Evolutionary conservation across 805 yeast genomes (phyloP).

Genomic region (Wickerhamiella cacticola): DNA sequence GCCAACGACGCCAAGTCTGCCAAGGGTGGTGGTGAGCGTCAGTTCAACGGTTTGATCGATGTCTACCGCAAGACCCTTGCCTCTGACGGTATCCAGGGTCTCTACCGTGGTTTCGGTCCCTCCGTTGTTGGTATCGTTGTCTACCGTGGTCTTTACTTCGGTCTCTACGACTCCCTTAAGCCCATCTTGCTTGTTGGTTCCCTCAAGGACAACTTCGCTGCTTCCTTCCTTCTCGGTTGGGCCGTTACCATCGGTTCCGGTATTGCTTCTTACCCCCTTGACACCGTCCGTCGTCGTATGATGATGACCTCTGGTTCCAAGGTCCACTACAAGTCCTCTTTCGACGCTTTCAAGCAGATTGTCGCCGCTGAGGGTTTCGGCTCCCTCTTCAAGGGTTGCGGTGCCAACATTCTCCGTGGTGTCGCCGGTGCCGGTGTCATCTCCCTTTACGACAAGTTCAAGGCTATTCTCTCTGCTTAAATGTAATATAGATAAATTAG

Average conservation of each 20-base stretch:
- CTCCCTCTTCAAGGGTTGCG: constrained; percentile 94
- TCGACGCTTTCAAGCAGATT: constrained; percentile 77
- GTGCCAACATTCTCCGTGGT: constrained; percentile 98
- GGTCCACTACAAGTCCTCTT: constrained; percentile 82
- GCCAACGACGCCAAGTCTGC: constrained; percentile 85
- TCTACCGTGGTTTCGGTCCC: constrained; percentile 97
- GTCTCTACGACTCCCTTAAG: constrained; percentile 88
- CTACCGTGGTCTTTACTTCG: constrained; percentile 96
- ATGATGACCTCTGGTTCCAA: constrained; percentile 97
- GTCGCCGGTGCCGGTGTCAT: constrained; percentile 98
- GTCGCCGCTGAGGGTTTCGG: constrained; percentile 84
- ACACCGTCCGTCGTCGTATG: constrained; percentile 97
- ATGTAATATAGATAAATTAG: constrained; percentile 33
- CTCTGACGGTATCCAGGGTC: constrained; percentile 90
- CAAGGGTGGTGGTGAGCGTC: constrained; percentile 68
- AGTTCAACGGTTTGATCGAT: constrained; percentile 89
- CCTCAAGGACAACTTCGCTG: constrained; percentile 79
- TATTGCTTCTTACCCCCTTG: constrained; percentile 94
- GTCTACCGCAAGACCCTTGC: constrained; percentile 89
- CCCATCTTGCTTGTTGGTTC: constrained; percentile 84
- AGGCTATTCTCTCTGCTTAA: constrained; percentile 83
- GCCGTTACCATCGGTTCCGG: constrained; percentile 93
- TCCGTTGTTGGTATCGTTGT: constrained; percentile 91
- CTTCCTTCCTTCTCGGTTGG: constrained; percentile 92
- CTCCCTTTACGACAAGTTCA: constrained; percentile 90